Conservation (phyloP, 192 early-diverging fungal species). For the Coemansia sp. region DNA sequence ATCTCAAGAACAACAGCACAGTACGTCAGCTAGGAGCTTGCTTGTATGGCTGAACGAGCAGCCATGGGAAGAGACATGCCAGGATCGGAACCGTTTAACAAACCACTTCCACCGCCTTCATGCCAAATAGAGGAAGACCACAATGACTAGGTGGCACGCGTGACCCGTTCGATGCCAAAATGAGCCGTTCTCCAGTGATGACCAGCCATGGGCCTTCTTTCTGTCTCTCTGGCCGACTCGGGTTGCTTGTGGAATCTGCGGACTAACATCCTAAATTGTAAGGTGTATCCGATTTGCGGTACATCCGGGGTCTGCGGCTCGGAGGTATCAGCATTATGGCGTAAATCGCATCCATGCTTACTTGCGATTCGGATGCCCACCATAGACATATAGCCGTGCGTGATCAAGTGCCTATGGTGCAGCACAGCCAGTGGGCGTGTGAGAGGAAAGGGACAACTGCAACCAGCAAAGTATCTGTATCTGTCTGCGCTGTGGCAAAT, state of each 20-base stretch:
- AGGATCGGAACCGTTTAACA: background rate
- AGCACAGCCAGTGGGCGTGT: background rate
- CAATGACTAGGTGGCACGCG: background rate
- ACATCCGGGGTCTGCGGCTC: background rate
- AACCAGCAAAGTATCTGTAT: background rate
- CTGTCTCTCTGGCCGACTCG: no score
- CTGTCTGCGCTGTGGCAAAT: background rate
- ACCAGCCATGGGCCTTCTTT: no score
- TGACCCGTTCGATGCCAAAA: background rate
- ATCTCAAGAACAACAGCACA: no score
- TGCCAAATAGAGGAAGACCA: no score
- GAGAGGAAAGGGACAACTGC: background rate
- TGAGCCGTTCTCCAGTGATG: no score
- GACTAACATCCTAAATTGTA: background rate
- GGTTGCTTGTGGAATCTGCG: background rate
- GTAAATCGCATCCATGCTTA: background rate
- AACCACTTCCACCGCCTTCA: no score
- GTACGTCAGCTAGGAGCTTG: no score
- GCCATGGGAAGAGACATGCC: background rate
- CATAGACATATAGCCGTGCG: conserved; percentile 1
- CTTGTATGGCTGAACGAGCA: background rate
- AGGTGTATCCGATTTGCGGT: background rate
- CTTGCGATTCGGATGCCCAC: background rate
- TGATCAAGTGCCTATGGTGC: background rate
- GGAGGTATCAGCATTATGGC: background rate